phyloP scores from a whole-genome alignment of 2,329 filamentous ascomycete species.

The Chaetomium strumarium region DNA sequence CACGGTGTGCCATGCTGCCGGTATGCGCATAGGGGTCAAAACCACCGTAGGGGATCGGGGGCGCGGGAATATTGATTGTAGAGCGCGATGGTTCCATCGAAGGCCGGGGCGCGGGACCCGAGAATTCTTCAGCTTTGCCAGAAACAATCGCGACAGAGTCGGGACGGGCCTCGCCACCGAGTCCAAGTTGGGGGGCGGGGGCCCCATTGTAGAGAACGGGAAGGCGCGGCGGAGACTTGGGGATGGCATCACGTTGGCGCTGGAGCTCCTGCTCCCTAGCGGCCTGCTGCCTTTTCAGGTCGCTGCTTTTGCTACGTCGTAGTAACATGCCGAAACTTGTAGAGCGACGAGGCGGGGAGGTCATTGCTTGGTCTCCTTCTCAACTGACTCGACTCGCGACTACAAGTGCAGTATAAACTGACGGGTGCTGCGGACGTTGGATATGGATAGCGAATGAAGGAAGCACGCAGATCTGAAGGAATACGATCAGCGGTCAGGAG shows the following conservation, averaged over 20 bases:
- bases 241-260: constrained; percentile 44
- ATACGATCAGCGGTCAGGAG: constrained; percentile 6
- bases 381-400: constrained; percentile 6
- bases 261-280: constrained; percentile 46
- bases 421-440: constrained; percentile 9
- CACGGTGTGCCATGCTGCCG: constrained; percentile 95
- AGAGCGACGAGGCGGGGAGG: constrained; percentile 35
- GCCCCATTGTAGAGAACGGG: constrained; percentile 47
- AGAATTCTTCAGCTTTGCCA: constrained; percentile 35
- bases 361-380: constrained; percentile 28
- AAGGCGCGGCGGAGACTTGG: constrained; percentile 45
- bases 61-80: constrained; percentile 42
- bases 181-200: constrained; percentile 40
- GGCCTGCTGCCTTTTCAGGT: constrained; percentile 58
- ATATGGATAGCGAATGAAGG: constrained; percentile 8
- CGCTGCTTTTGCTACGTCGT: constrained; percentile 61
- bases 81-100: constrained; percentile 50
- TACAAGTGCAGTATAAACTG: constrained; percentile 15
- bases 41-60: constrained; percentile 55
- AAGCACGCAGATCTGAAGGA: too few species aligned
- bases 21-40: constrained; percentile 75
- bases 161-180: constrained; percentile 57
- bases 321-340: constrained; percentile 53
- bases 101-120: constrained; percentile 34
- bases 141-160: constrained; percentile 58